These are phyloP conservation scores for Ustilago cynodontis DNA, from an alignment of 1,284 basidiomycete genomes.

Conservation along the genomic window DNA sequence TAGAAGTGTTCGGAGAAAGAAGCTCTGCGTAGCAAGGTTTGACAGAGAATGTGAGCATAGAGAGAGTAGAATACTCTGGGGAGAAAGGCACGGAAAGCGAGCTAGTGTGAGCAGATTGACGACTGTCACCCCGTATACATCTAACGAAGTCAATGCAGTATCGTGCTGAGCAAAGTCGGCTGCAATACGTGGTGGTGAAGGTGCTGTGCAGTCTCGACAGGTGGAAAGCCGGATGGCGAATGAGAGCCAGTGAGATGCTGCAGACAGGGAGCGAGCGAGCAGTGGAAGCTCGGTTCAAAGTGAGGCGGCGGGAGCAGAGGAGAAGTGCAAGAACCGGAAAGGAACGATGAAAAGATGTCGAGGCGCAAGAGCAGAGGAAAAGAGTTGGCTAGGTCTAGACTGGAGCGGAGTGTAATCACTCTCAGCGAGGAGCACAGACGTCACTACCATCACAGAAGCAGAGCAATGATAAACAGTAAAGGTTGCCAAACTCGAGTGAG, in stretches of 20 bases:
- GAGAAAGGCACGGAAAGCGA: not conserved
- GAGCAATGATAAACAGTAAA: too few relatives aligned
- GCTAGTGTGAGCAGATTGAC: not conserved
- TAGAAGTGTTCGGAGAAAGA: too few relatives aligned
- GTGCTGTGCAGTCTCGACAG: not conserved
- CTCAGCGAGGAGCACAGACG: too few relatives aligned
- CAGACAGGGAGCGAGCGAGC: not conserved
- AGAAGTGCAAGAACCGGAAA: not conserved
- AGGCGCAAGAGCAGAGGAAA: not conserved
- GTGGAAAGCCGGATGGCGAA: conserved; percentile 4
- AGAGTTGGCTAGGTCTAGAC: not conserved
- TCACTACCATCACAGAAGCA: too few relatives aligned
- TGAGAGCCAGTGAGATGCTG: not conserved
- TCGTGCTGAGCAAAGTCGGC: not conserved
- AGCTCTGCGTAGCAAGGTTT: too few relatives aligned
- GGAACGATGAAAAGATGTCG: not conserved
- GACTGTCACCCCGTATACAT: not conserved
- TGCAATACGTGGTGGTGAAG: not conserved
- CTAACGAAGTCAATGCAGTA: not conserved
- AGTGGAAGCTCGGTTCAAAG: not conserved
- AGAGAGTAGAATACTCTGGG: too few relatives aligned
- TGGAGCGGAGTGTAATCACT: not conserved
- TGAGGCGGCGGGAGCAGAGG: not conserved
- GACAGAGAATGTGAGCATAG: too few relatives aligned
- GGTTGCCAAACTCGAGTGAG: too few relatives aligned